phyloP scores from a whole-genome alignment of 176 grass and related monocot genomes.

The Oryza meridionalis region DNA sequence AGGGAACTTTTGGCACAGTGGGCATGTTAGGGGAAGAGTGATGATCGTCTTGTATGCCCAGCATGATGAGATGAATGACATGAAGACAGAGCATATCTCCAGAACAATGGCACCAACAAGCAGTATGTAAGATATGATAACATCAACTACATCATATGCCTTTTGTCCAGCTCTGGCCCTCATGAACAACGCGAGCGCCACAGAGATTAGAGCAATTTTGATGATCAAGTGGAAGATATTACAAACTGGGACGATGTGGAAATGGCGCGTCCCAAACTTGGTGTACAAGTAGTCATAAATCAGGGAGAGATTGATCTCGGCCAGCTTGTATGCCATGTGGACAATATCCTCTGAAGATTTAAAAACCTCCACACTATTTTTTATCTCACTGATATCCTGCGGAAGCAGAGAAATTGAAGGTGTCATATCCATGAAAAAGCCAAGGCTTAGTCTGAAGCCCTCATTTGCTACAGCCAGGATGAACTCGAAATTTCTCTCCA shows the following conservation, averaged over 20 bases:
- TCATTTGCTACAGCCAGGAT: background rate
- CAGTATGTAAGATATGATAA: background rate
- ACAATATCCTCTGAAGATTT: background rate
- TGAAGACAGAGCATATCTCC: slow-evolving; percentile 6
- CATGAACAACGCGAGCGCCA: background rate
- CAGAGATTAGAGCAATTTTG: background rate
- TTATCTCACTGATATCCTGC: background rate
- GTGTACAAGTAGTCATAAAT: slow-evolving; percentile 18
- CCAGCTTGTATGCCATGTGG: background rate
- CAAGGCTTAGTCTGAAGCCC: background rate
- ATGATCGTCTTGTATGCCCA: background rate
- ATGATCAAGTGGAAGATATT: background rate
- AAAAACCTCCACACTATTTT: background rate
- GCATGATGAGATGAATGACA: slow-evolving; percentile 12
- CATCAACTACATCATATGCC: background rate
- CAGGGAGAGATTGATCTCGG: background rate
- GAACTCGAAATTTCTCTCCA: background rate
- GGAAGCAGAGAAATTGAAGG: slow-evolving; percentile 2
- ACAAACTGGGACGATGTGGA: background rate
- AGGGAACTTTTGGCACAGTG: background rate
- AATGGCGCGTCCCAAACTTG: slow-evolving; percentile 12
- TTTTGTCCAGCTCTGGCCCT: background rate
- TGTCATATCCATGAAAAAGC: background rate
- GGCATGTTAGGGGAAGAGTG: background rate
- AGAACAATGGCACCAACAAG: background rate